These are phyloP conservation scores for Aquanectria penicillioides DNA, from an alignment of 2,329 filamentous ascomycete species.

Conservation along the genomic window DNA sequence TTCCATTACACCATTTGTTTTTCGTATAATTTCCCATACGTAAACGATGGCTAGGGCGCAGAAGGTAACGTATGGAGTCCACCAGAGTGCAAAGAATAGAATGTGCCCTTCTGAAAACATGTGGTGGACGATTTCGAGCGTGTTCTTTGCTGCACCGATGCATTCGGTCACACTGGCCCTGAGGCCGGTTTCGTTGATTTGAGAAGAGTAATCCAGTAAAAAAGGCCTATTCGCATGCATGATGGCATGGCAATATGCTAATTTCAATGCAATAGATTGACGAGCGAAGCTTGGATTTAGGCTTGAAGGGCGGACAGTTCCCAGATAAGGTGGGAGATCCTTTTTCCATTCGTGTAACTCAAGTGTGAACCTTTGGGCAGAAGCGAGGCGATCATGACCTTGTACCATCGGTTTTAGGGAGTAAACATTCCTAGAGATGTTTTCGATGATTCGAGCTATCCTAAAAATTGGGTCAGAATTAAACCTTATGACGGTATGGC, in stretches of 20 bases:
- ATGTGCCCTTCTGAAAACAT: conserved; percentile 18
- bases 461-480: conserved; percentile 22
- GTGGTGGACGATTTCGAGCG: conserved; percentile 14
- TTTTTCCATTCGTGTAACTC: conserved; percentile 51
- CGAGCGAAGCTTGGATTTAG: conserved; percentile 55
- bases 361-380: conserved; percentile 48
- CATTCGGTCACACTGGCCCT: conserved; percentile 50
- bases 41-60: conserved; percentile 64
- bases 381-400: conserved; percentile 47
- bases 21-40: conserved; percentile 62
- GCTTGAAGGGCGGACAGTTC: conserved; percentile 53
- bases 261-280: conserved; percentile 61
- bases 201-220: conserved; percentile 52
- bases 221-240: conserved; percentile 62
- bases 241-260: conserved; percentile 63
- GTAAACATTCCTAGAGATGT: conserved; percentile 50
- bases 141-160: conserved; percentile 47
- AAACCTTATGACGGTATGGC: not conserved
- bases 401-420: conserved; percentile 46
- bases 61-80: conserved; percentile 63
- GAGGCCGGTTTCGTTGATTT: conserved; percentile 17
- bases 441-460: conserved; percentile 50
- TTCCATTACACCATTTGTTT: conserved; percentile 17
- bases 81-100: conserved; percentile 62
- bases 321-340: conserved; percentile 52